A percentile compares a stretch with the other conserved stretches of the same genome.
Conservation (phyloP, 441 rosid species). For the Pelargonium citronellum region DNA sequence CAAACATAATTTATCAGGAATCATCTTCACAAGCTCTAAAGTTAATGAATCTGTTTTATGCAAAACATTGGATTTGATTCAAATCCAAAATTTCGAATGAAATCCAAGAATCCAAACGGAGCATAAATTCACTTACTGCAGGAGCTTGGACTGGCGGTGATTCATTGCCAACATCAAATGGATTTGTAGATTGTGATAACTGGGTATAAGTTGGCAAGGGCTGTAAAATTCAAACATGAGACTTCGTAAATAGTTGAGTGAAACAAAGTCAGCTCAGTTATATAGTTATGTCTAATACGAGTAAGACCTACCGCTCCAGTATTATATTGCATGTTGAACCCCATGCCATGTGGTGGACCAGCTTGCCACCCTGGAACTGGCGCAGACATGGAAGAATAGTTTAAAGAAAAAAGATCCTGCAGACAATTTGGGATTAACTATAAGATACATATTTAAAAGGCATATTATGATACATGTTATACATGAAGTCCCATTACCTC, state of each 20-base stretch:
- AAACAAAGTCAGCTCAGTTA: conserved; percentile 16
- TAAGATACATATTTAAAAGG: background rate
- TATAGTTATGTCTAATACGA: conserved; percentile 9
- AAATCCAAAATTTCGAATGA: background rate
- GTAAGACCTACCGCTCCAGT: conserved; percentile 43
- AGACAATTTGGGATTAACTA: conserved; percentile 19
- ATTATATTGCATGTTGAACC: conserved; percentile 51
- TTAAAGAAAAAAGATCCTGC: conserved; percentile 74
- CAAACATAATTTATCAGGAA: conserved; percentile 9
- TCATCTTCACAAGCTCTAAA: background rate
- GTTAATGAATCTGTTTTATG: background rate
- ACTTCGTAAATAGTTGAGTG: conserved; percentile 12
- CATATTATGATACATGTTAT: background rate
- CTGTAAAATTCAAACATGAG: conserved; percentile 32
- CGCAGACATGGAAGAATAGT: conserved; percentile 49
- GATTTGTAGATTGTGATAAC: conserved; percentile 58
- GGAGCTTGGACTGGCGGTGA: conserved; percentile 44
- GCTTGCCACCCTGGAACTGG: conserved; percentile 64
- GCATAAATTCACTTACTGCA: conserved; percentile 35
- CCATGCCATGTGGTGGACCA: conserved; percentile 58
- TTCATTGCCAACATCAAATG: conserved; percentile 61
- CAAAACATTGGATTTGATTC: no score
- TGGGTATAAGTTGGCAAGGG: conserved; percentile 50
- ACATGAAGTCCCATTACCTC: conserved; percentile 38
- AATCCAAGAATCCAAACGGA: no score